Evolutionary conservation across 768 basidiomycete species (phyloP), one percentile per base, ranked within the genome.

Genomic region (Xerocomus brunneocitrinus): DNA sequence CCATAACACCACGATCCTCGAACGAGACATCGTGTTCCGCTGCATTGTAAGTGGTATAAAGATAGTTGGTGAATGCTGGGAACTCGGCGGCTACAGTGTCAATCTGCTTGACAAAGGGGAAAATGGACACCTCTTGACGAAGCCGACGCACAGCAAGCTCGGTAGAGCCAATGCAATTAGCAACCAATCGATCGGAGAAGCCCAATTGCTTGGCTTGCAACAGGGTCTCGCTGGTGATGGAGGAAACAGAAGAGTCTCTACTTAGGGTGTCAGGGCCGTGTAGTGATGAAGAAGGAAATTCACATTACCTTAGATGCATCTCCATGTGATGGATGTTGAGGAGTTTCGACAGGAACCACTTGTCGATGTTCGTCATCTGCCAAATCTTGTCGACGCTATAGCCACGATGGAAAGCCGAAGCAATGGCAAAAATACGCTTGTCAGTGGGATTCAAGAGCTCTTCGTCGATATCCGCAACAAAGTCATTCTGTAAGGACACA

Each of bases 1-100:
- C 97, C 83, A 98, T 95, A 56, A 98, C 86, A 58, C 95, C 97
- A 53, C 87, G 81, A 66, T 99, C 97, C 47, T 84, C 71, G 74
- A 99, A 99, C 5, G 75, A 69, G 60, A 98, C 72, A 67, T 98
- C 95, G 67, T 98, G 92, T 67, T 95, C 92, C 57, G 86, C 74
- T n/a, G 89, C 95, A 63, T 95, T 98, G 76, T 98, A 98, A 0
- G 95, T 97, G 40, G 89, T 97, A 74, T 99, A 98, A 42, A 99
- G 85, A 71, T 98, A 98, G 76, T 99, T 99, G 51, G 97, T 98
- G 77, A 87, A 92, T 1, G 95, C 94, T 2, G 97, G 95, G 82
- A 98, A 99, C 67, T 98, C 95, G 28, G 97, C 95, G 10, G 97
- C 97, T 51, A 98, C 95, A 0, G 97, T 98, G 63, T 99, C 97